Evolutionary conservation across 306 rosid genomes (phyloP).

Genomic region (Fragaria iinumae): DNA sequence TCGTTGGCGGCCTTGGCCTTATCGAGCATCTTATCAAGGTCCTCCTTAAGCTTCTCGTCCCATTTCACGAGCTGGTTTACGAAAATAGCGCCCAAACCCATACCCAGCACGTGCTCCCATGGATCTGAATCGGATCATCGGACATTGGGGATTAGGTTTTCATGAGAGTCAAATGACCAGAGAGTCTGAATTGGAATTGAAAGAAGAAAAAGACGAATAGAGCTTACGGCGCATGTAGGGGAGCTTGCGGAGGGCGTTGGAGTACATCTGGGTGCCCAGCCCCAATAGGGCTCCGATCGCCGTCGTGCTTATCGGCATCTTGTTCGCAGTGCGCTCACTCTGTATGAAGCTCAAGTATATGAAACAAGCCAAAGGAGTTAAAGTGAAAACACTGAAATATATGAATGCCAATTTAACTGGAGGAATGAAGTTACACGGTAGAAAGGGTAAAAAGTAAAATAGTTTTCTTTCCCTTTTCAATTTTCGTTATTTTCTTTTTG

Average conservation of each 20-base stretch:
- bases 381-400: background rate
- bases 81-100: constrained; percentile 77
- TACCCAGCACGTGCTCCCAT: constrained; percentile 90
- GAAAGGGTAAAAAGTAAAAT: background rate
- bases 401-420: background rate
- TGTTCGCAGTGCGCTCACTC: constrained; percentile 8
- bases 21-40: constrained; percentile 81
- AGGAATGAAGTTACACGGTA: background rate
- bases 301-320: constrained; percentile 72
- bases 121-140: constrained; percentile 56
- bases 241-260: constrained; percentile 98
- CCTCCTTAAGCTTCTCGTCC: constrained; percentile 69
- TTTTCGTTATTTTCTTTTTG: no score
- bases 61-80: constrained; percentile 71
- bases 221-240: constrained; percentile 91
- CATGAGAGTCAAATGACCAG: background rate
- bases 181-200: background rate
- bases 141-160: constrained; percentile 8
- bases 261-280: constrained; percentile 83
- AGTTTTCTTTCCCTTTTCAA: background rate
- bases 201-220: background rate
- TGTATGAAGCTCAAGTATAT: background rate
- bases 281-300: constrained; percentile 85
- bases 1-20: constrained; percentile 95
- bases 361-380: no score